Base-by-base conservation (phyloP, 1,284 basidiomycete genomes). In the Caloboletus firmus region DNA sequence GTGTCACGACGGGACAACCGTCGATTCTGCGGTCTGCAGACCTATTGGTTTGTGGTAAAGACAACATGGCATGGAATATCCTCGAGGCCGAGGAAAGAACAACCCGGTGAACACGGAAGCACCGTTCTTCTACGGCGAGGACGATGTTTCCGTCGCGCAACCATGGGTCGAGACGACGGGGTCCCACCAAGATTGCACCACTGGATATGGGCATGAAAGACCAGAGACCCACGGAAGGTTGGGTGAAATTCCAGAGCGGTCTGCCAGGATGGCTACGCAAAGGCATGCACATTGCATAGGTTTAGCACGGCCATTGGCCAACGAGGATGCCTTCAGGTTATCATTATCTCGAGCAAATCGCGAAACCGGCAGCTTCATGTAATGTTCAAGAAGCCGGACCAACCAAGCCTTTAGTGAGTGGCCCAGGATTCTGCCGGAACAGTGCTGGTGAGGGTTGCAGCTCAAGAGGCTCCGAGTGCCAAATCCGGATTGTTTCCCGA, bases 321-420 rank as follows among this genome's bases (percentile, higher is more conserved):
- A 64, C 47, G 64, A 65, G 62, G 64, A 65, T 52, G 47, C 62
- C 62, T 63, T 35, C 63, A 64, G 59, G 63, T 56, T 44, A 49
- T 49, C 53, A n/a, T n/a, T n/a, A n/a, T n/a, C n/a, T 63, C 50
- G 55, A 52, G 48, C 35, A 49, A 17, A 32, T 64, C 53, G 62
- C 46, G 48, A 40, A 49, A 37, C 35, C 22, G 41, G 35, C 24
- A 35, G 49, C 26, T 59, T 43, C 60, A 55, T 61, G 54, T 54
- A 50, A 49, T 32, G 20, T 40, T 17, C 31, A 49, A 13, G 3
- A 24, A 12, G n/a, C 9, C 44, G 6, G 44, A 22, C 36, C 24
- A 5, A 12, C 7, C 11, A 15, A n/a, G 20, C 6, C 31, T 22
- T 42, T 35, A 24, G 24, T 17, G 34, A 45, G 22, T 3, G 22